phyloP scores from a whole-genome alignment of 805 yeast genomes.

The Blastobotrys attinorum region DNA sequence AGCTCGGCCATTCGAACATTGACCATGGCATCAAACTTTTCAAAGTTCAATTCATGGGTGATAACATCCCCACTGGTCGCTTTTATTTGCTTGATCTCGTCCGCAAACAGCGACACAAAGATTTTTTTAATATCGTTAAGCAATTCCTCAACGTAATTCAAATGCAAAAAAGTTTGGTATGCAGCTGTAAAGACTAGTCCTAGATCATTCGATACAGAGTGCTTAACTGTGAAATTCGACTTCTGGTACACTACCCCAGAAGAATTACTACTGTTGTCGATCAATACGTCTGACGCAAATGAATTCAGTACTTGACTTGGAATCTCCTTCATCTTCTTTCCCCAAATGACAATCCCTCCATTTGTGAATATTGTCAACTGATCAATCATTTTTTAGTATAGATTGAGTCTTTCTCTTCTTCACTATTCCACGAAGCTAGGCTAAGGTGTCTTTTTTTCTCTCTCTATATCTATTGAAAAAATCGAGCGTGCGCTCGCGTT shows the following conservation, averaged over 20 bases:
- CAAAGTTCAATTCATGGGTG: slow-evolving; percentile 2
- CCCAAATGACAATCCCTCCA: slow-evolving; percentile 47
- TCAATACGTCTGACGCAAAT: slow-evolving; percentile 42
- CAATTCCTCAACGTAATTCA: slow-evolving; percentile 27
- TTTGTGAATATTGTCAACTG: slow-evolving; percentile 43
- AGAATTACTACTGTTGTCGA: too few species aligned
- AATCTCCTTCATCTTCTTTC: slow-evolving; percentile 34
- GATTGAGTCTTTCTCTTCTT: too few species aligned
- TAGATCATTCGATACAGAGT: slow-evolving; percentile 35
- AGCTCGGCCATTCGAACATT: slow-evolving; percentile 25
- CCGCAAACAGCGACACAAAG: slow-evolving; percentile 23
- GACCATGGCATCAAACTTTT: slow-evolving; percentile 26
- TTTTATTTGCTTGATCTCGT: slow-evolving; percentile 10
- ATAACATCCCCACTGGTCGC: neutral
- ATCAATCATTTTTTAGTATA: slow-evolving; percentile 25
- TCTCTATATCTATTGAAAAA: too few species aligned
- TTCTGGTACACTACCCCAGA: slow-evolving; percentile 28
- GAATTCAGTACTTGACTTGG: slow-evolving; percentile 38
- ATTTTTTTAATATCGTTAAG: slow-evolving; percentile 27
- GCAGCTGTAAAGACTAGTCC: slow-evolving; percentile 34
- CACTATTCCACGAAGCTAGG: too few species aligned
- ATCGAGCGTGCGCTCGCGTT: too few species aligned
- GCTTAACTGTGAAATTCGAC: slow-evolving; percentile 40
- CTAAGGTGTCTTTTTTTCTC: too few species aligned
- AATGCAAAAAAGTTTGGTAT: slow-evolving; percentile 29